A percentile compares a stretch with the other conserved stretches of the same genome.
These are phyloP conservation scores for Rostrohypoxylon terebratum DNA, from an alignment of 495 filamentous ascomycete genomes.

Conservation along the genomic window DNA sequence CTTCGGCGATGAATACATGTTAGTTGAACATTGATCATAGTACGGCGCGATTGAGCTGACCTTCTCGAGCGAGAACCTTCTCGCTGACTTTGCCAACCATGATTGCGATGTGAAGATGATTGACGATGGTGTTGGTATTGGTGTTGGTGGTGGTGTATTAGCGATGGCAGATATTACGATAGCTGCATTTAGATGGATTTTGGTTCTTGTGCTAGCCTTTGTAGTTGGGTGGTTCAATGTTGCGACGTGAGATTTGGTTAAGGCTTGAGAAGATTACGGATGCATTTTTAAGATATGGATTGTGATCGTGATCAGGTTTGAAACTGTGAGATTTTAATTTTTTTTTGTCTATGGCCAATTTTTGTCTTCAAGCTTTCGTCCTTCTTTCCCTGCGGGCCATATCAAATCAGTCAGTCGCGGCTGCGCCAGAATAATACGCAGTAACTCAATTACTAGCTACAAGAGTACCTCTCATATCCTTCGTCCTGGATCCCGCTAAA, in stretches of 20 bases:
- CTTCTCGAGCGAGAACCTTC: slow-evolving; percentile 64
- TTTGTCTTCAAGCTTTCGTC: slow-evolving; percentile 36
- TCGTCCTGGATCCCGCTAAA: slow-evolving; percentile 27
- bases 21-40: neutral
- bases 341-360: slow-evolving; percentile 32
- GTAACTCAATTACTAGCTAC: slow-evolving; percentile 19
- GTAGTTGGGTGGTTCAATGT: neutral
- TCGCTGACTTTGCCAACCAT: slow-evolving; percentile 68
- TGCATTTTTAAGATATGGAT: slow-evolving; percentile 17
- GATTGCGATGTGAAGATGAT: slow-evolving; percentile 22
- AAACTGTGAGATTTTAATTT: slow-evolving; percentile 18
- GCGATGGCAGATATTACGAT: slow-evolving; percentile 24
- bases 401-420: slow-evolving; percentile 41
- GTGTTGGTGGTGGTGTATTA: neutral
- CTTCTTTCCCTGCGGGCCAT: slow-evolving; percentile 38
- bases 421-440: slow-evolving; percentile 30
- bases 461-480: slow-evolving; percentile 4
- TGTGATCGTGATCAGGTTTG: slow-evolving; percentile 19
- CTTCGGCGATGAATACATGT: slow-evolving; percentile 58
- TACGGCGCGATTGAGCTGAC: slow-evolving; percentile 42
- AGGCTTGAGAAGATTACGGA: slow-evolving; percentile 15
- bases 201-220: slow-evolving; percentile 17
- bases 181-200: slow-evolving; percentile 27
- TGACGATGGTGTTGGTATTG: neutral
- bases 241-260: neutral